A percentile compares a stretch with the other conserved stretches of the same genome.
phyloP scores from a whole-genome alignment of 148 eudicot species.

The Arbutus unedo region DNA sequence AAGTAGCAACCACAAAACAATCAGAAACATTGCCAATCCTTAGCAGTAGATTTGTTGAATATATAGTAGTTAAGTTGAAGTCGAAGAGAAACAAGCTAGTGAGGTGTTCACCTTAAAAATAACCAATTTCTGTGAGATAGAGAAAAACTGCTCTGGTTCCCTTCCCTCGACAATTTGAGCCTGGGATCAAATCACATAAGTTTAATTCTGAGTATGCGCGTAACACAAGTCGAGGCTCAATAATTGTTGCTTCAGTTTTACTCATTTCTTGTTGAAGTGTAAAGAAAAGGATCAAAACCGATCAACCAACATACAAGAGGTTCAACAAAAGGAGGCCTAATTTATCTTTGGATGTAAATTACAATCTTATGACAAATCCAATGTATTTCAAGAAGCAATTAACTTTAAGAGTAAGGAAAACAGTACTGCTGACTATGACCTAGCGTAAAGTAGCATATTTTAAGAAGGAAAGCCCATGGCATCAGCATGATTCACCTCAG shows the following conservation, averaged over 20 bases:
- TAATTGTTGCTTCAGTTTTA: background rate
- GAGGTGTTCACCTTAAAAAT: conserved; percentile 33
- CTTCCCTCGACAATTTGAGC: conserved; percentile 39
- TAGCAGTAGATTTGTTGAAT: conserved; percentile 4
- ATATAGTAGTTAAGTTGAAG: background rate
- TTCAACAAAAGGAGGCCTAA: background rate
- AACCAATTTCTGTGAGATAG: conserved; percentile 32
- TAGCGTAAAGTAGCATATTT: background rate
- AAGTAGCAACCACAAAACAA: conserved; percentile 13
- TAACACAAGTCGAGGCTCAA: background rate
- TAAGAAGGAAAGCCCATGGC: background rate
- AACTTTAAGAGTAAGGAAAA: background rate
- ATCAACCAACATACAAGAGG: background rate
- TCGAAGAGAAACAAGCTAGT: conserved; percentile 8
- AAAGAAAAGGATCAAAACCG: background rate
- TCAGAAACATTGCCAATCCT: background rate
- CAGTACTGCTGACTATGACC: background rate
- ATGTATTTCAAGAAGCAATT: background rate
- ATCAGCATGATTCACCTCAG: background rate
- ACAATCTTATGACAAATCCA: background rate
- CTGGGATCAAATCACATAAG: conserved; percentile 27
- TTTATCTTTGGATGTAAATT: background rate
- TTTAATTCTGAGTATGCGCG: background rate
- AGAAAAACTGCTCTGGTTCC: conserved; percentile 45
- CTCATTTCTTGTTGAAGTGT: background rate